Conservation (phyloP, 306 rosid genomes). For the Lathyrus tuberosus region DNA sequence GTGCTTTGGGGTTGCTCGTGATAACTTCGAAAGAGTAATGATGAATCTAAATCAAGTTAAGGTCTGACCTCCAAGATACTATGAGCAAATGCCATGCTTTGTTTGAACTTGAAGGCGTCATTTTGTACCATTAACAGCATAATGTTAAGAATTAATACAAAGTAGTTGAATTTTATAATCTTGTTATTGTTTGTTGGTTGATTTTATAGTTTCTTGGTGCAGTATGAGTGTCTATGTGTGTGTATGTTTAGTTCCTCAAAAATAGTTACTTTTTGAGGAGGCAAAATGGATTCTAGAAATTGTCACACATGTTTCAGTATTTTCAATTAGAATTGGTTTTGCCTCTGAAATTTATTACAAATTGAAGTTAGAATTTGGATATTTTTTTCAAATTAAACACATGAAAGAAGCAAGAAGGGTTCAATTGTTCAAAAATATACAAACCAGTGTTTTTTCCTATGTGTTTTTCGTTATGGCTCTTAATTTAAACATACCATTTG, state of each 20-base stretch:
- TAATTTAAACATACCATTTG: too few relatives aligned
- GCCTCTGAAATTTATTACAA: background rate
- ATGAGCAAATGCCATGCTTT: slow-evolving; percentile 27
- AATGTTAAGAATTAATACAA: slow-evolving; percentile 35
- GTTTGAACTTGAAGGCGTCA: slow-evolving; percentile 33
- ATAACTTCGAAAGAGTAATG: slow-evolving; percentile 79
- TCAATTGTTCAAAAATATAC: too few relatives aligned
- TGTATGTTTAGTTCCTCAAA: background rate
- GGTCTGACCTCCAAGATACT: slow-evolving; percentile 20
- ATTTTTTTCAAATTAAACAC: too few relatives aligned
- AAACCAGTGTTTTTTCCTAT: too few relatives aligned
- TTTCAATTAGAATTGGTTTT: background rate
- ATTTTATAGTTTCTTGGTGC: slow-evolving; percentile 17
- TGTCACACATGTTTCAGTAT: background rate
- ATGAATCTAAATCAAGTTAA: slow-evolving; percentile 31
- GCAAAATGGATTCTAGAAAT: background rate
- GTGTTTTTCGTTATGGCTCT: too few relatives aligned
- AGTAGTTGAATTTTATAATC: slow-evolving; percentile 40
- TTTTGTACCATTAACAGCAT: slow-evolving; percentile 44
- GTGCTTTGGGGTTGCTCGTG: slow-evolving; percentile 91
- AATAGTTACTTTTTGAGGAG: too few relatives aligned
- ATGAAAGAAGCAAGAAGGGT: too few relatives aligned
- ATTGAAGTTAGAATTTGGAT: background rate
- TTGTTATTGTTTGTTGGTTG: slow-evolving; percentile 5
- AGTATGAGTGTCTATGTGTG: background rate